Evolutionary conservation across 2,329 filamentous ascomycete species (phyloP), one percentile per base, ranked within the genome.

Genomic region (Plenodomus tracheiphilus): DNA sequence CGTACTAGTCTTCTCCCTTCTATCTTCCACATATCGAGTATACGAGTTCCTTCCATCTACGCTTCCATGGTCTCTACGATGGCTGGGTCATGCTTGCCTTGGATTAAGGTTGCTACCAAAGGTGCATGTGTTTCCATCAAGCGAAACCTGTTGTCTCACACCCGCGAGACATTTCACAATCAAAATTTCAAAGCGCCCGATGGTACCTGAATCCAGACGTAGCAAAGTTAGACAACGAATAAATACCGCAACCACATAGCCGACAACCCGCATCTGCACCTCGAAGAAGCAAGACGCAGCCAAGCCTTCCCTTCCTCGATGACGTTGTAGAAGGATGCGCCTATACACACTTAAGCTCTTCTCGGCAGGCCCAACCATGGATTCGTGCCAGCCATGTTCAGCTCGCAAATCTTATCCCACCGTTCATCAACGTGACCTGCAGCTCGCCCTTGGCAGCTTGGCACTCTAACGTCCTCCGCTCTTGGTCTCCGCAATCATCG

Each of bases 391-490:
- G 36, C 17, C 39, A 37, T 47, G 8, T 39, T 39, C 15, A 19
- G 40, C 30, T 41, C 45, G 39, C 56, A 51, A 54, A 53, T 58
- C 51, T 46, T 36, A 49, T 47, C 49, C 45, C 49, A 22, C 18
- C 41, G 32, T 46, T 50, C 36, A 50, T 39, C 48, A 59, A 59
- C 56, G 54, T 59, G 56, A 58, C 46, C 42, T 41, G 28, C 49
- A 39, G 40, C 46, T 41, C 36, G 38, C 40, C 32, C 58, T 61
- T 60, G 58, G 56, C 54, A 49, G 19, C 49, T 58, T 38, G 59
- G 57, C 59, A 51, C 19, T n/a, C 56, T 60, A 62, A 50, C 54
- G 39, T 10, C 34, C 11, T 47, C n/a, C 6, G 47, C 17, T 32
- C 32, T 39, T 44, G 41, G 28, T 49, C 35, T 41, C 47, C 55